Evolutionary conservation across 164 flowering plant genomes (phyloP).

Genomic region (Liriodendron chinense): DNA sequence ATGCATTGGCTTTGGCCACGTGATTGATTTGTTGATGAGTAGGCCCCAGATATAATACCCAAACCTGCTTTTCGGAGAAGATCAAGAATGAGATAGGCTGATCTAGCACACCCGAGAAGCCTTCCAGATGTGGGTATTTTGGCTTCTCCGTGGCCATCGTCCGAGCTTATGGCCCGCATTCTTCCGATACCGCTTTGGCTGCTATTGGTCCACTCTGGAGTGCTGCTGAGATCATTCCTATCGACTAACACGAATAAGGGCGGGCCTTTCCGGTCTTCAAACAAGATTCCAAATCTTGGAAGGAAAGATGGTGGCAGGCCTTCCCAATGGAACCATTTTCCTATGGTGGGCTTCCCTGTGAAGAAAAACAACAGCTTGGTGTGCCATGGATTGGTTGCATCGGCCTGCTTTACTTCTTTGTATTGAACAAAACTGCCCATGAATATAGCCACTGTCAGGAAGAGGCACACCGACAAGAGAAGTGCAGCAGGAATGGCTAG

Average conservation of each 20-base stretch:
- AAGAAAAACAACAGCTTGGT: slow-evolving; percentile 29
- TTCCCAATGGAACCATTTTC: slow-evolving; percentile 52
- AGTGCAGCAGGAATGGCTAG: slow-evolving; percentile 51
- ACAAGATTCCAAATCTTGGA: slow-evolving; percentile 45
- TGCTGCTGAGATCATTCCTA: slow-evolving; percentile 29
- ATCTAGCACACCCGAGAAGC: slow-evolving; percentile 44
- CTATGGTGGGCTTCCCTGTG: slow-evolving; percentile 32
- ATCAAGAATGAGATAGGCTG: slow-evolving; percentile 50
- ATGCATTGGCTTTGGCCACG: slow-evolving; percentile 25
- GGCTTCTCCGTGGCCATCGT: slow-evolving; percentile 34
- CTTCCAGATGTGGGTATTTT: slow-evolving; percentile 17
- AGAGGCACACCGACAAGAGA: slow-evolving; percentile 40
- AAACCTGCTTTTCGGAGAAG: slow-evolving; percentile 41
- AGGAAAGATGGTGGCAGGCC: slow-evolving; percentile 44
- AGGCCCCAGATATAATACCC: slow-evolving; percentile 46
- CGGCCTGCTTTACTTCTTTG: slow-evolving; percentile 35
- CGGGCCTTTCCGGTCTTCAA: slow-evolving; percentile 52
- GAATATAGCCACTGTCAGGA: slow-evolving; percentile 40
- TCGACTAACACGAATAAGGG: slow-evolving; percentile 29
- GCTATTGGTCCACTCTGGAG: slow-evolving; percentile 39
- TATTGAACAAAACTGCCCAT: slow-evolving; percentile 39
- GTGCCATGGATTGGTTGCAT: slow-evolving; percentile 25
- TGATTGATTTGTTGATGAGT: slow-evolving; percentile 13
- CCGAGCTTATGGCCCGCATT: slow-evolving; percentile 41
- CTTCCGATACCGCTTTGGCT: slow-evolving; percentile 44